Conservation (phyloP, 1,284 basidiomycete genomes). For the Meira miltonrushii region DNA sequence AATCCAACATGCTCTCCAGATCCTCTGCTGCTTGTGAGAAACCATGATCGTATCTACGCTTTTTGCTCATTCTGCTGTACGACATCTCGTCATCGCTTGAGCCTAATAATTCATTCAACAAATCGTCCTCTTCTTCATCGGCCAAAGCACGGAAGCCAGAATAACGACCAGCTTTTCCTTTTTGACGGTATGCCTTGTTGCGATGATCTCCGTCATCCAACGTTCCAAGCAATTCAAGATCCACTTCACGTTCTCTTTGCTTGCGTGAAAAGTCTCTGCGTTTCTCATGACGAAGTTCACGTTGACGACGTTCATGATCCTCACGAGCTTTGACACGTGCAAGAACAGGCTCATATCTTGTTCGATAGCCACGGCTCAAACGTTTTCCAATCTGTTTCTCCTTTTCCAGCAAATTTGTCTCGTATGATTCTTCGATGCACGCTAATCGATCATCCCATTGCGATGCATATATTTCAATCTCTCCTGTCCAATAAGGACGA, state of each 20-base stretch:
- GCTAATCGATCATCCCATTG: conserved; percentile 28
- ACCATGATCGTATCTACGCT: conserved; percentile 11
- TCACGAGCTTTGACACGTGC: conserved; percentile 25
- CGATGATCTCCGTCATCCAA: conserved; percentile 24
- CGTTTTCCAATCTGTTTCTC: conserved; percentile 29
- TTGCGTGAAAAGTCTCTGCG: conserved; percentile 27
- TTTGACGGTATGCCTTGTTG: conserved; percentile 17
- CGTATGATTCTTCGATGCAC: conserved; percentile 31
- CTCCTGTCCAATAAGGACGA: conserved; percentile 29
- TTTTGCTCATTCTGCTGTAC: conserved; percentile 24
- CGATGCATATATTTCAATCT: conserved; percentile 35
- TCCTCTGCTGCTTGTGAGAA: background rate
- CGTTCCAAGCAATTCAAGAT: conserved; percentile 44
- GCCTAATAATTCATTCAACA: background rate
- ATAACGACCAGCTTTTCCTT: background rate
- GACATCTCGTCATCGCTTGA: background rate
- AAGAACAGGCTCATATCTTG: conserved; percentile 32
- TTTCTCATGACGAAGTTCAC: conserved; percentile 14
- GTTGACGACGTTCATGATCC: conserved; percentile 26
- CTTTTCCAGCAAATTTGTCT: conserved; percentile 19
- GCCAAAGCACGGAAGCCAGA: background rate
- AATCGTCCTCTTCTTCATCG: background rate
- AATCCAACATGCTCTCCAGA: conserved; percentile 3
- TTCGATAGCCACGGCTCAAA: conserved; percentile 35
- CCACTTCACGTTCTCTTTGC: conserved; percentile 40